Evolutionary conservation across 495 filamentous ascomycete genomes (phyloP).

Genomic region (Penicillium dipodomyicola): DNA sequence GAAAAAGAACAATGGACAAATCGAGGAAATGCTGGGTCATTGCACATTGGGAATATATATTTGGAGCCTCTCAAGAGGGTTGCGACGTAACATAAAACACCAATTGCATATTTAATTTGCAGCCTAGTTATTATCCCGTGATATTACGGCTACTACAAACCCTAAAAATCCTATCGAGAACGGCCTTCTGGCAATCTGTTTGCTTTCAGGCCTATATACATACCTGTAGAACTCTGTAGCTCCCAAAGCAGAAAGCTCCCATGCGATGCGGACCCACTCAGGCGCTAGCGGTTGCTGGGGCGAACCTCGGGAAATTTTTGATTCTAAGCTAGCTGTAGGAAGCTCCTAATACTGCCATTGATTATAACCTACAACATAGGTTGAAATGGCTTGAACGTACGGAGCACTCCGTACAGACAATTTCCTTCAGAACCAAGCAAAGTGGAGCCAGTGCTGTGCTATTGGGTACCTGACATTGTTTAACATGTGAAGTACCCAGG

Average conservation of each 20-base stretch:
- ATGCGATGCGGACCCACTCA: conserved; percentile 15
- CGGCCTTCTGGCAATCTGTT: neutral
- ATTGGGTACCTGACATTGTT: conserved; percentile 20
- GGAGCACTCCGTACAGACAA: neutral
- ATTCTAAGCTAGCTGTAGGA: neutral
- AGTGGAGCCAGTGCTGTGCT: conserved; percentile 2
- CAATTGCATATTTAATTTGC: neutral
- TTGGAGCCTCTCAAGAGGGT: neutral
- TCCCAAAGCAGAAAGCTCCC: conserved; percentile 9
- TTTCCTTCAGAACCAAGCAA: conserved; percentile 6
- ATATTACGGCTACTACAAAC: neutral
- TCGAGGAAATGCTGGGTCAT: neutral
- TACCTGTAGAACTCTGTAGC: neutral
- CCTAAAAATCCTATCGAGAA: neutral
- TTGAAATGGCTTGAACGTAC: neutral
- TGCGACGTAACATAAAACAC: neutral
- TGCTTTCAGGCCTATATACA: neutral
- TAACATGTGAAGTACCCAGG: conserved; percentile 12
- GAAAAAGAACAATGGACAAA: neutral
- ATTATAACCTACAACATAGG: neutral
- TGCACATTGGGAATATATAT: neutral
- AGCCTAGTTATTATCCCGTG: neutral
- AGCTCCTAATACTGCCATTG: neutral
- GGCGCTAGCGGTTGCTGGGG: conserved; percentile 11
- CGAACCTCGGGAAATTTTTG: conserved; percentile 3